A percentile compares a stretch with the other conserved stretches of the same genome.
These are phyloP conservation scores for Quercus parvula DNA, from an alignment of 306 rosid genomes.

Conservation along the genomic window DNA sequence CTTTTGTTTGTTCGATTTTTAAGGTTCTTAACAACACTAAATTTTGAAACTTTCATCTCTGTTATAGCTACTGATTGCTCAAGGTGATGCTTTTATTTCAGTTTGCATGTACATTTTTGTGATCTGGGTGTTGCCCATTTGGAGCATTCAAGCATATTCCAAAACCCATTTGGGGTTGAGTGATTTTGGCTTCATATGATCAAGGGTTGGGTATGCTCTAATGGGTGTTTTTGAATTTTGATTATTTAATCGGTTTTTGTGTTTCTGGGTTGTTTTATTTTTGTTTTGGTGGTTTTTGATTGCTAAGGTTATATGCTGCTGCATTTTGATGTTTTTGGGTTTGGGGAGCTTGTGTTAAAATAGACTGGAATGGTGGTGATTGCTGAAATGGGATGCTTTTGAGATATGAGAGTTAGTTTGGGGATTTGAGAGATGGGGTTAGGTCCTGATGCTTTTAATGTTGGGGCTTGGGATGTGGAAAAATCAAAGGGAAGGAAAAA, in stretches of 20 bases:
- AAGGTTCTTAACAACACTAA: background rate
- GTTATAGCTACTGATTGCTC: background rate
- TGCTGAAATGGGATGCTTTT: conserved; percentile 13
- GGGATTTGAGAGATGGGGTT: conserved; percentile 35
- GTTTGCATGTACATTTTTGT: conserved; percentile 34
- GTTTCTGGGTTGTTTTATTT: background rate
- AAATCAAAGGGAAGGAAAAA: conserved; percentile 32
- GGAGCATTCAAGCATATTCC: background rate
- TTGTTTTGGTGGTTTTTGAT: background rate
- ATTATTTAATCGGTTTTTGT: conserved; percentile 6
- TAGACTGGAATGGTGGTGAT: conserved; percentile 10
- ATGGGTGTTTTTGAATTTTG: conserved; percentile 13
- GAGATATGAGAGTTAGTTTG: conserved; percentile 4
- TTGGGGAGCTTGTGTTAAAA: background rate
- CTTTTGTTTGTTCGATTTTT: background rate
- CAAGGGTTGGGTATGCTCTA: background rate
- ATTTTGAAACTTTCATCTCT: background rate
- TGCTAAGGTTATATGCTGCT: background rate
- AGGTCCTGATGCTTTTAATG: conserved; percentile 11
- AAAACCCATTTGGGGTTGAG: background rate
- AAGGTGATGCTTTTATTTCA: conserved; percentile 1
- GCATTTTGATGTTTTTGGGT: conserved; percentile 2
- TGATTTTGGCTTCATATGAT: conserved; percentile 13
- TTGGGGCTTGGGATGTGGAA: conserved; percentile 17
- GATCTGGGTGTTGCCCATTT: background rate